Conservation (phyloP, 2,329 filamentous ascomycete genomes). For the Venturia carpophila region DNA sequence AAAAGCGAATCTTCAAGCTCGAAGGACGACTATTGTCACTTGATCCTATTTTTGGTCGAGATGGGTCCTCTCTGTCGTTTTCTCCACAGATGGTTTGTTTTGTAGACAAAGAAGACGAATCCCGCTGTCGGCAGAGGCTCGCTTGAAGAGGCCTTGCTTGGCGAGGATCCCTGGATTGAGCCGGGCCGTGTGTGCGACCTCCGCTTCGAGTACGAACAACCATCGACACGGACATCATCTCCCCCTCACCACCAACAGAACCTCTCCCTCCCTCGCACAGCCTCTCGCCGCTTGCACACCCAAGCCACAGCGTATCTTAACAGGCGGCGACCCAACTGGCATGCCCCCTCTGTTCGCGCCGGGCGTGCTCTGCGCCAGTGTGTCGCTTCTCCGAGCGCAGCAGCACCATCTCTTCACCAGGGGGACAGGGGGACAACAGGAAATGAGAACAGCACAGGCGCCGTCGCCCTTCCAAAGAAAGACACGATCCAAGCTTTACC, state of each 20-base stretch:
- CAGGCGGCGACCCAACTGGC: background rate
- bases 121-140: background rate
- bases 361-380: background rate
- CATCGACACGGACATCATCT: no score
- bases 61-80: background rate
- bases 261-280: constrained; percentile 1
- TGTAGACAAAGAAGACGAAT: background rate
- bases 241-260: background rate
- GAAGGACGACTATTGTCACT: background rate
- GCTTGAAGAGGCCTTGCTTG: background rate
- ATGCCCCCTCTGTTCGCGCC: background rate
- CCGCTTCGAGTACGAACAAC: background rate
- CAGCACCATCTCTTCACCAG: background rate
- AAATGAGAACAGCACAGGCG: background rate
- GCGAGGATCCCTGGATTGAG: no score
- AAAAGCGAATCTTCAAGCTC: background rate
- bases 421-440: no score
- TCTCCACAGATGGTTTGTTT: background rate
- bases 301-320: background rate
- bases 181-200: no score
- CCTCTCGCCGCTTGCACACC: no score
- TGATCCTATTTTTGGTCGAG: background rate
- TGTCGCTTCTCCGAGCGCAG: background rate
- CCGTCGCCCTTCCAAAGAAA: background rate
- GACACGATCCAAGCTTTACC: constrained; percentile 1